phyloP scores from a whole-genome alignment of 768 basidiomycete genomes.

The Boletus vinaceobasis region DNA sequence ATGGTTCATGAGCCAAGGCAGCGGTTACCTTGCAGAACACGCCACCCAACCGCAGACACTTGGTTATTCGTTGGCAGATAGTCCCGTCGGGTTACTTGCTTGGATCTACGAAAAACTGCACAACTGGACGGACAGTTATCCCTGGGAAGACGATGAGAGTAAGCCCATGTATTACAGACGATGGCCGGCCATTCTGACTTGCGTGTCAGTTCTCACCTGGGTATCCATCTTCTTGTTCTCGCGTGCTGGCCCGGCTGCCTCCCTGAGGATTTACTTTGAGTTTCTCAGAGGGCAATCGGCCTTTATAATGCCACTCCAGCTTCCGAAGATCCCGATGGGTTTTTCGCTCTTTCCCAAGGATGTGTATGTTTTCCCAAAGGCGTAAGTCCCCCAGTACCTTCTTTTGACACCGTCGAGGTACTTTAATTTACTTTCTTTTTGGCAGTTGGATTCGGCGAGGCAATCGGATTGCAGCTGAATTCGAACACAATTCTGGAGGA shows the following conservation, averaged over 20 bases:
- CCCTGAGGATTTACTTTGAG: constrained; percentile 60
- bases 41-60: constrained; percentile 49
- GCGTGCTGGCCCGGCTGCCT: constrained; percentile 53
- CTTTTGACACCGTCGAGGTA: not conserved
- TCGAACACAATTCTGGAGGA: constrained; percentile 48
- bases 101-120: constrained; percentile 56
- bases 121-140: constrained; percentile 49
- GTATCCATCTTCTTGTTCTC: constrained; percentile 60
- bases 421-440: not conserved
- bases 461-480: constrained; percentile 45
- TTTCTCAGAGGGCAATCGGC: not conserved
- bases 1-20: constrained; percentile 21
- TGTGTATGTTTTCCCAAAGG: constrained; percentile 32
- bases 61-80: constrained; percentile 54
- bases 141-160: constrained; percentile 58
- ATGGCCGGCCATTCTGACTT: not conserved
- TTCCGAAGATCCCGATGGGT: constrained; percentile 42
- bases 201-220: constrained; percentile 55
- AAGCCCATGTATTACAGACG: constrained; percentile 4
- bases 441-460: constrained; percentile 42
- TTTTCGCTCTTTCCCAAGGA: constrained; percentile 54
- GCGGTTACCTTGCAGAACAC: constrained; percentile 33
- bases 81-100: constrained; percentile 50
- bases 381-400: constrained; percentile 28
- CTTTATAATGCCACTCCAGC: rapidly evolving